Percentiles rank a stretch among this genome's conserved stretches.
Evolutionary conservation across 306 rosid genomes (phyloP).

Genomic region (Gynostemma pentaphyllum): DNA sequence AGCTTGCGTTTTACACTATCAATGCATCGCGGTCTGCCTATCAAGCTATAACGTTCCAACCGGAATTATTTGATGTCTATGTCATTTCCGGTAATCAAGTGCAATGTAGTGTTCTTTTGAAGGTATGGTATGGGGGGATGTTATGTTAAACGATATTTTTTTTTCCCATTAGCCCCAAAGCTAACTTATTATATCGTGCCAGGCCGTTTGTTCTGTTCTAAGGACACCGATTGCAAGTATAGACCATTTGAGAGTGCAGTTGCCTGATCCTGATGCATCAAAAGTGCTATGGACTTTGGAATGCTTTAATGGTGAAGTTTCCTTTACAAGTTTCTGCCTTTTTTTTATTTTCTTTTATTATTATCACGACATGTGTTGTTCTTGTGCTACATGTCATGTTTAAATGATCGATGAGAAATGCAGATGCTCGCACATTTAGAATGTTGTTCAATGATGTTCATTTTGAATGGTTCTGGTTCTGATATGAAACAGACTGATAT

Average conservation of each 20-base stretch:
- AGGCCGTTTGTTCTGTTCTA: slow-evolving; percentile 82
- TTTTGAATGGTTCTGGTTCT: not conserved
- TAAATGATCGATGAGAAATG: not conserved
- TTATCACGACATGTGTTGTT: no score
- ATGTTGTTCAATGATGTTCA: not conserved
- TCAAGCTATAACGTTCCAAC: slow-evolving; percentile 52
- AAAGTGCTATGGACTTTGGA: slow-evolving; percentile 78
- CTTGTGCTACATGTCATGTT: not conserved
- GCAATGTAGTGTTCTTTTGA: slow-evolving; percentile 75
- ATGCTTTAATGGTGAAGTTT: slow-evolving; percentile 50
- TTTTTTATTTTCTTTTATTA: no score
- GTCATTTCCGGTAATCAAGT: slow-evolving; percentile 38
- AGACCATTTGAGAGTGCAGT: slow-evolving; percentile 52
- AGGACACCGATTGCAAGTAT: slow-evolving; percentile 69
- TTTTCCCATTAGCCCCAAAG: not conserved
- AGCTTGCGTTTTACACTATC: slow-evolving; percentile 67
- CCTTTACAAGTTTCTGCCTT: not conserved
- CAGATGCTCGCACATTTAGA: not conserved
- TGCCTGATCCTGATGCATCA: slow-evolving; percentile 58
- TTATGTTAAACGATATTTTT: slow-evolving; percentile 4
- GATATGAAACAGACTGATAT: no score
- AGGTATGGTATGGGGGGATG: slow-evolving; percentile 38
- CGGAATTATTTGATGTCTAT: slow-evolving; percentile 64
- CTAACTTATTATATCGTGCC: slow-evolving; percentile 22
- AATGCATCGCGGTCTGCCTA: slow-evolving; percentile 79